Percentiles rank a stretch among this genome's conserved stretches.
These are phyloP conservation scores for Nakazawaea sp. DNA, from an alignment of 805 yeast genomes.

Conservation along the genomic window DNA sequence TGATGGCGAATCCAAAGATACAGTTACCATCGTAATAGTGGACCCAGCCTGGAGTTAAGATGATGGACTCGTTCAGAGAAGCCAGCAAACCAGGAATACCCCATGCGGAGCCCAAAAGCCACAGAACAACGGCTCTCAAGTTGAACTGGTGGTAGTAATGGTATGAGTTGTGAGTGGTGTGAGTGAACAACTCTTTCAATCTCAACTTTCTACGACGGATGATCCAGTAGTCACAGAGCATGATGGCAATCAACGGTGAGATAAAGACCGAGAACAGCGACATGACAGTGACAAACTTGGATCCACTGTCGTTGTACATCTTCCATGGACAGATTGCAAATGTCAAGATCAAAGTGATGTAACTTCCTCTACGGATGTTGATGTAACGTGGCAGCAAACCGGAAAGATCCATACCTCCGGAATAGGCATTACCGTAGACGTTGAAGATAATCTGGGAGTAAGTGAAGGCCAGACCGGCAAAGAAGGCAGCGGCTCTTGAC, in stretches of 20 bases:
- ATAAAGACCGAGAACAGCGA: constrained; percentile 27
- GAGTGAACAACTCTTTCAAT: constrained; percentile 33
- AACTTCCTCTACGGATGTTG: constrained; percentile 39
- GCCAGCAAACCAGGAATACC: constrained; percentile 43
- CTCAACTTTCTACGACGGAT: constrained; percentile 31
- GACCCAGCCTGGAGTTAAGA: constrained; percentile 31
- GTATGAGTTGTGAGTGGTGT: constrained; percentile 22
- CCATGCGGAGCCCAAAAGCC: constrained; percentile 35
- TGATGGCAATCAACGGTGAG: constrained; percentile 31
- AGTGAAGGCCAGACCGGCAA: constrained; percentile 24
- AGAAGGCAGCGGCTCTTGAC: constrained; percentile 29
- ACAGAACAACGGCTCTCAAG: constrained; percentile 32
- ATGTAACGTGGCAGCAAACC: constrained; percentile 38
- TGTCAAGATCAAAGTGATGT: constrained; percentile 26
- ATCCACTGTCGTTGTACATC: constrained; percentile 23
- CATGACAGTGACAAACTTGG: constrained; percentile 26
- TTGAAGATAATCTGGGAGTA: constrained; percentile 32
- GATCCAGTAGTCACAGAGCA: constrained; percentile 31
- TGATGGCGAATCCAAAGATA: constrained; percentile 33
- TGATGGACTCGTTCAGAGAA: constrained; percentile 19
- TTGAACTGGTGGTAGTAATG: constrained; percentile 37
- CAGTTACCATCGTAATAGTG: constrained; percentile 37
- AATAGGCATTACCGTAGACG: constrained; percentile 31
- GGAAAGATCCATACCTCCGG: constrained; percentile 46
- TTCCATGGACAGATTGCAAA: constrained; percentile 32